Evolutionary conservation across 2,329 filamentous ascomycete species (phyloP), one percentile per base, ranked within the genome.

Genomic region (Aspergillus bombycis): DNA sequence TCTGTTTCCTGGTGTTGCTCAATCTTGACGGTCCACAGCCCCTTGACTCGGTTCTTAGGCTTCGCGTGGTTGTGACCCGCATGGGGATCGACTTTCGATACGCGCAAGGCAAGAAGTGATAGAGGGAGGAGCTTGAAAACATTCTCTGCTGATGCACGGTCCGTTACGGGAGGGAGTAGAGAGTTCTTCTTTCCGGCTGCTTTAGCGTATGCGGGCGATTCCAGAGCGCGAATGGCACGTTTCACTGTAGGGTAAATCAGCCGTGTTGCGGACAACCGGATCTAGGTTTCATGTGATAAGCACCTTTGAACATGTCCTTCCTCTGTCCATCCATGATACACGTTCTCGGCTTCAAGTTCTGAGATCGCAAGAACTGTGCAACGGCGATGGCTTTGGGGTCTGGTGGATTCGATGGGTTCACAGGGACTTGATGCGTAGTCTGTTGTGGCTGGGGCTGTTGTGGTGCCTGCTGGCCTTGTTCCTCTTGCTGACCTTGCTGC

Each of bases 291-390:
- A 58, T 21, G 14, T 6, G 12, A 54, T 57, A 58, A 59, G 53
- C 83, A 94, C 93, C 93, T 85, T 90, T 91, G 80, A 99, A 98
- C 92, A 99, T 96, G 69, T 99, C 94, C 81, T 97, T 98, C 73
- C 95, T 88, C 84, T 97, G 94, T 72, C 95, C 95, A 69, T 97
- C 94, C 68, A 98, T 86, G 68, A 99, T 96, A 77, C 92, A 94
- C 21, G 94, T 97, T 67, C 95, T 86, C 21, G 87, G 85, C 85
- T 99, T 99, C 68, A 99, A 82, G 64, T 95, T 88, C 80, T 97
- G 94, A 63, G 86, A 79, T 70, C 89, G 89, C 64, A 99, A 82
- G 80, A 96, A 99, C 74, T 92, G 90, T 69, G 95, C 96, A 60
- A 99, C 86, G 10, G 94, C 93, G 53, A 98, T 81, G 23, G 93